Evolutionary conservation across 163 green algal genomes (phyloP), one percentile per base, ranked within the genome.

Genomic region (Prototheca stagnorum): DNA sequence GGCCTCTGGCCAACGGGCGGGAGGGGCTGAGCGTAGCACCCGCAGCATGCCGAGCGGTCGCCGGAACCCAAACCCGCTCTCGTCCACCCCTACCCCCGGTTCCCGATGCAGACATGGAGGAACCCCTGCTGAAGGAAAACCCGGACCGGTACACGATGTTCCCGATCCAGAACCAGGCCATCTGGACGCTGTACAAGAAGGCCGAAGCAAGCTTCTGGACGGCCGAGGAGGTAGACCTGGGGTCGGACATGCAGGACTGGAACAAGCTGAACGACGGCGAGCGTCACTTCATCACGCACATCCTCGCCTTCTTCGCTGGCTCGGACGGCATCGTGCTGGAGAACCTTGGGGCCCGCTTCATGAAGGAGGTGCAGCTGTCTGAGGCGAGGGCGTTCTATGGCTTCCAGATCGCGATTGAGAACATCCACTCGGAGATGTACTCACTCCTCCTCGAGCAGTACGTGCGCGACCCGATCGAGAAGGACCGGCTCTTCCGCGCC

Each of bases 131-230:
- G 22, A 64, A 74, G 27, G 79, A 84, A 36, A 92, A 88, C 64
- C 57, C 64, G 15, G 78, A 95, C 51, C 73, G 90, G 5, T 95
- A 92, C 63, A 82, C 72, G 57, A 93, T 96, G 74, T 97, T 96
- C 55, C 89, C 89, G 2, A 88, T 97, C 60, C 76, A 77, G 39
- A 78, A 37, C 14, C 34, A 27, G 2, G 33, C 66, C 8, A 71
- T 95, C 25, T 95, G 84, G 84, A 73, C 92, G 63, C 81, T 91
- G 61, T 95, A 95, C 76, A 95, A 95, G 72, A 91, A 94, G 69
- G 84, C 85, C 3, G 86, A 95, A 69, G 87, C 87, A 7, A 86
- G 67, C 54, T 96, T 96, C 70, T 96, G 87, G 87, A 96, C 87
- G 16, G 66, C 78, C 35, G 81, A 92, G 54, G 81, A 92, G 53